Evolutionary conservation across 1,139 yeast genomes (phyloP), one percentile per base, ranked within the genome.

Genomic region (Lodderomyces parapsilosis): DNA sequence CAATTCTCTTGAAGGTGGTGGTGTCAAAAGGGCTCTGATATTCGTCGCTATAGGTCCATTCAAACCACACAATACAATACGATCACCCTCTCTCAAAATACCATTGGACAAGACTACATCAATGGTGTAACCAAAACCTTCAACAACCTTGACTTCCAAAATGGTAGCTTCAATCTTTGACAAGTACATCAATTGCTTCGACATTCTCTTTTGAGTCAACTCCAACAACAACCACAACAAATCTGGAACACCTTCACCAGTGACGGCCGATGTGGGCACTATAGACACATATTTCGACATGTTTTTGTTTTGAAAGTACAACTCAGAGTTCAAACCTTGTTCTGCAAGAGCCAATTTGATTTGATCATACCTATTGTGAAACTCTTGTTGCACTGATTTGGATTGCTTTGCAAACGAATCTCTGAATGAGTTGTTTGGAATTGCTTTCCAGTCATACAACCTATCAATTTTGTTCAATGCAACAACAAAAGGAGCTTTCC

Each of bases 171-270:
- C 98, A 47, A 93, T 83, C 62, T 84, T 81, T 31, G 97, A 84
- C 55, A 94, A 75, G 75, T 94, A 94, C 94, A 89, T 93, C 72
- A 94, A 84, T 76, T 93, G 97, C 68, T 91, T 91, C 49, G 96
- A 87, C 99, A 94, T 94, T 76, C 99, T 86, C 82, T 89, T 86
- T 71, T 94, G 98, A 19, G 99, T 93, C 59, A 94, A 80, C 66
- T 93, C 98, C 57, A 94, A 79, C 62, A 94, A 77, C 65, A 94
- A 80, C 93, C 96, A 91, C 62, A 94, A 81, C 71, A 94, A 78
- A 80, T 94, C 99, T 39, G 99, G 99, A 56, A 94, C 94, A 85
- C 99, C 99, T 71, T 94, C 99, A 66, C 99, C 99, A 23, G 98
- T 91, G 39, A 91, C 95, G 46, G 99, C 99, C 49, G 98, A 91